A percentile compares a stretch with the other conserved stretches of the same genome.
phyloP scores from a whole-genome alignment of 208 protist genomes.

The Leishmania mexicana region DNA sequence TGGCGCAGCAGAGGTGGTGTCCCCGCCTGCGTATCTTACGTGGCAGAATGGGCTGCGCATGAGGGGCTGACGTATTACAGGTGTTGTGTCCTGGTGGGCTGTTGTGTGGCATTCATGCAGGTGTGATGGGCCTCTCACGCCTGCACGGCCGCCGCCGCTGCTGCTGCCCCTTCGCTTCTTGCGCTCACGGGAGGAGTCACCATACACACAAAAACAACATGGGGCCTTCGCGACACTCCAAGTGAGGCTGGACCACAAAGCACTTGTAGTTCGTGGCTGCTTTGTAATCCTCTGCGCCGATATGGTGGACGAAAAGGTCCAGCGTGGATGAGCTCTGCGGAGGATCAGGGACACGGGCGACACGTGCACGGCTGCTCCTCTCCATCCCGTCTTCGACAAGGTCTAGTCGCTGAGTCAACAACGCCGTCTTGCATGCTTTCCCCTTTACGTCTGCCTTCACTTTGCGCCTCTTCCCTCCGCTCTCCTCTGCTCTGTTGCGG shows the following conservation, averaged over 20 bases:
- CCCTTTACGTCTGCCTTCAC: neutral
- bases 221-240: neutral
- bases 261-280: neutral
- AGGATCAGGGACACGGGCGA: neutral
- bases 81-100: neutral
- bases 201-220: neutral
- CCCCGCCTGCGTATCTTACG: slow-evolving; percentile 21
- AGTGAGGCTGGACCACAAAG: neutral
- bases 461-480: neutral
- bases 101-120: neutral
- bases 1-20: neutral
- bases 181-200: neutral
- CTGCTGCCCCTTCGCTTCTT: neutral
- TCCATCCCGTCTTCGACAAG: neutral
- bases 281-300: neutral
- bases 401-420: neutral
- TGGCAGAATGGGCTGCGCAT: slow-evolving; percentile 48
- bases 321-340: neutral
- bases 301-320: neutral
- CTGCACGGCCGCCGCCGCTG: too few species aligned
- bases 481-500: neutral
- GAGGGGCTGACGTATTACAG: neutral
- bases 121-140: neutral
- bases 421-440: neutral
- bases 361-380: neutral